Percentiles rank a stretch among this genome's conserved stretches.
Conservation (phyloP, 148 eudicot species). For the Dysphania ambrosioides region DNA sequence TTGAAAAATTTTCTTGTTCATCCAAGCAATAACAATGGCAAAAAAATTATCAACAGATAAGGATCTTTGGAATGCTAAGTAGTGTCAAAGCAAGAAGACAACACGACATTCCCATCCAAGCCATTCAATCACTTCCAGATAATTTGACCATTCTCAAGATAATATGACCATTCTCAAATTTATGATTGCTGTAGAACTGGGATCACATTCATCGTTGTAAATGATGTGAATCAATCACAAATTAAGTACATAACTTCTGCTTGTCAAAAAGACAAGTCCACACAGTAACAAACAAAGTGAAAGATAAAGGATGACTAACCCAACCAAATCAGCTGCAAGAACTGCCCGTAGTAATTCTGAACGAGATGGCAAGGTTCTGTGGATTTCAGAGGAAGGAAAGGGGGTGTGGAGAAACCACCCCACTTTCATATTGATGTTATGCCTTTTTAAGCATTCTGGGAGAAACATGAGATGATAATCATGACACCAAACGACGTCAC, state of each 20-base stretch:
- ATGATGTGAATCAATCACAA: not conserved
- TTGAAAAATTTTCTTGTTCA: not conserved
- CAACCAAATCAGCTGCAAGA: conserved; percentile 85
- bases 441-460: conserved; percentile 68
- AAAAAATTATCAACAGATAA: not conserved
- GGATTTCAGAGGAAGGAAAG: conserved; percentile 95
- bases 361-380: conserved; percentile 84
- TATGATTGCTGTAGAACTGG: not conserved
- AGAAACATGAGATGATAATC: conserved; percentile 96
- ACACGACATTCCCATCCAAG: too few relatives aligned
- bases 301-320: conserved; percentile 40
- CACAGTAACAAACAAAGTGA: not conserved
- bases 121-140: too few relatives aligned
- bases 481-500: conserved; percentile 96
- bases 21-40: conserved; percentile 1
- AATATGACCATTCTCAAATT: too few relatives aligned
- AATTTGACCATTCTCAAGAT: too few relatives aligned
- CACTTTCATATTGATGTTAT: conserved; percentile 72
- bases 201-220: not conserved
- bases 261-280: not conserved
- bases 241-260: not conserved
- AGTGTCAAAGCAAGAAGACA: conserved; percentile 2
- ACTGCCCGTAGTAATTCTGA: conserved; percentile 74
- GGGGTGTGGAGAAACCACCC: conserved; percentile 97
- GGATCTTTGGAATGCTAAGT: not conserved